Conservation (phyloP, 2,329 filamentous ascomycete species). For the Alternaria novae-zelandiae region DNA sequence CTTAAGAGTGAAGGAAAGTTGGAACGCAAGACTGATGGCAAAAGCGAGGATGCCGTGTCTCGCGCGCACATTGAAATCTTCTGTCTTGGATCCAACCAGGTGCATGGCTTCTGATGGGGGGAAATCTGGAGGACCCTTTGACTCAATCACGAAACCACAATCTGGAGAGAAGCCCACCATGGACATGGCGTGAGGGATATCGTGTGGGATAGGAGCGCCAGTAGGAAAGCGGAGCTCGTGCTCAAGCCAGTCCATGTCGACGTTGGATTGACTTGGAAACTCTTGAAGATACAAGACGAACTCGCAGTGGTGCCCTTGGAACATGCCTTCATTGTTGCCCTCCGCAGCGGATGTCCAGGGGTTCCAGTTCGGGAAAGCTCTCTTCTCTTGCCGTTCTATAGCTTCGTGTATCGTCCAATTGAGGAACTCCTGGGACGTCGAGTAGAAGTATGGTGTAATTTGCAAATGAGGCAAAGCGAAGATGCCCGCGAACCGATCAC, state of each 20-base stretch:
- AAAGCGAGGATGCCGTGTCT: slow-evolving; percentile 62
- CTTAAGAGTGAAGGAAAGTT: slow-evolving; percentile 63
- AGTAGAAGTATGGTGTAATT: slow-evolving; percentile 62
- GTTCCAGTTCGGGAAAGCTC: slow-evolving; percentile 61
- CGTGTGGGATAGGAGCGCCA: slow-evolving; percentile 60
- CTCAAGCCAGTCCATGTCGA: slow-evolving; percentile 60
- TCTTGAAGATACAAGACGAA: slow-evolving; percentile 86
- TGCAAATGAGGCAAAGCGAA: slow-evolving; percentile 87
- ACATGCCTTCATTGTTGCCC: slow-evolving; percentile 61
- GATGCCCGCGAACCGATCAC: slow-evolving; percentile 85
- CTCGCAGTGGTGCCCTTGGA: slow-evolving; percentile 82
- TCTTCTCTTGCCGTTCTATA: slow-evolving; percentile 69
- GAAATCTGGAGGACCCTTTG: slow-evolving; percentile 63
- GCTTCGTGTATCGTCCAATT: slow-evolving; percentile 73
- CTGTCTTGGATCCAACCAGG: slow-evolving; percentile 63
- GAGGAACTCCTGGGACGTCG: slow-evolving; percentile 61
- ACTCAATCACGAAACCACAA: slow-evolving; percentile 69
- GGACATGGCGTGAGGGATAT: slow-evolving; percentile 63
- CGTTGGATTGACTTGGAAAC: slow-evolving; percentile 25
- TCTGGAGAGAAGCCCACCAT: slow-evolving; percentile 69
- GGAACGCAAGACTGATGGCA: slow-evolving; percentile 56
- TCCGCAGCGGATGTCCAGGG: slow-evolving; percentile 79
- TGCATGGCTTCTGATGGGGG: slow-evolving; percentile 59
- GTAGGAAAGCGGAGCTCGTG: slow-evolving; percentile 65
- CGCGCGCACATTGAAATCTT: slow-evolving; percentile 60